phyloP scores from a whole-genome alignment of 2,329 filamentous ascomycete species.

The Colletotrichum euphorbiae region DNA sequence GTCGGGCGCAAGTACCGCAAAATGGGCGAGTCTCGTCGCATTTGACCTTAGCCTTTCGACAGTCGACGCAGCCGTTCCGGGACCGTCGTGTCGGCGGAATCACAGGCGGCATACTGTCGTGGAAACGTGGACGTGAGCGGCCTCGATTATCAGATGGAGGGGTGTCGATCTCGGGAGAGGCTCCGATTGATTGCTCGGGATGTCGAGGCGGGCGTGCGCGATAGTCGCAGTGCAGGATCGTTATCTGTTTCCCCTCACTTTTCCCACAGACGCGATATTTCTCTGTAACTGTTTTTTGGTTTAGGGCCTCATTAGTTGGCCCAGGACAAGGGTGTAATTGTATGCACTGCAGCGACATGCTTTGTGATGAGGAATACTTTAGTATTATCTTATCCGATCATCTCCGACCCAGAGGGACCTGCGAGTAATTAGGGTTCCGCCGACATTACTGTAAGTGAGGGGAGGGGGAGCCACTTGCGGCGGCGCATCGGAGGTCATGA shows the following conservation, averaged over 20 bases:
- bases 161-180: neutral
- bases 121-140: neutral
- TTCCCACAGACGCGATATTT: conserved; percentile 10
- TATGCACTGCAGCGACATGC: conserved; percentile 2
- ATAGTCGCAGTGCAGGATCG: neutral
- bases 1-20: conserved; percentile 49
- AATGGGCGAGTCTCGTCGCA: conserved; percentile 47
- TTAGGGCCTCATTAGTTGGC: conserved; percentile 10
- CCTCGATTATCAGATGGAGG: neutral
- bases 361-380: neutral
- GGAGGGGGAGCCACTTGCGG: conserved; percentile 15
- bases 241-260: conserved; percentile 3
- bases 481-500: conserved; percentile 23
- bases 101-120: conserved; percentile 20
- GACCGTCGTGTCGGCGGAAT: conserved; percentile 41
- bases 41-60: conserved; percentile 48
- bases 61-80: conserved; percentile 49
- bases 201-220: neutral
- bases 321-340: conserved; percentile 23
- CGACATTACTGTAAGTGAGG: conserved; percentile 17
- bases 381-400: conserved; percentile 38
- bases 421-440: conserved; percentile 1
- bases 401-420: conserved; percentile 15
- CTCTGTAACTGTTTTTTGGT: neutral
- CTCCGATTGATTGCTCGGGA: neutral